These are phyloP conservation scores for Penicillium sp. DNA, from an alignment of 2,329 filamentous ascomycete genomes.

Conservation along the genomic window DNA sequence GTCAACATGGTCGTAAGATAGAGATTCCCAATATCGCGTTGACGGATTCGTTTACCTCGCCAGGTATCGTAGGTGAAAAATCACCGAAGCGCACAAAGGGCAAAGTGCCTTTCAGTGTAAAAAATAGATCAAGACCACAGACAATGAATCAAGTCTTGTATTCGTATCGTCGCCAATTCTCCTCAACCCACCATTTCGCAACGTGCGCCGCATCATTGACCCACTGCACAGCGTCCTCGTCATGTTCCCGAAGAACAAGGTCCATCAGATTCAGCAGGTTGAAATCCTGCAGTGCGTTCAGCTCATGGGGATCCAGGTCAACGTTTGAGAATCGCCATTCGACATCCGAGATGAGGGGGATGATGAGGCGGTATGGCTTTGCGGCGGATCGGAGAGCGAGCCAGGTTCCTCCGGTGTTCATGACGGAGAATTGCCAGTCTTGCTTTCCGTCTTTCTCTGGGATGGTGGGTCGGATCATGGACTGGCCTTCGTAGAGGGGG, in stretches of 20 bases:
- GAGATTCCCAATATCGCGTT: no score
- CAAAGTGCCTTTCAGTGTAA: neutral
- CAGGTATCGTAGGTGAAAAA: neutral
- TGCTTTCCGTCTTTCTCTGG: conserved; percentile 36
- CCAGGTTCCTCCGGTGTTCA: conserved; percentile 50
- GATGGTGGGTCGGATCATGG: conserved; percentile 46
- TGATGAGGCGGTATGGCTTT: conserved; percentile 70
- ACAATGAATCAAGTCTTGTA: conserved; percentile 8
- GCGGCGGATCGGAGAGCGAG: conserved; percentile 71
- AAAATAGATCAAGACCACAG: neutral
- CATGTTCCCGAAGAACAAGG: conserved; percentile 27
- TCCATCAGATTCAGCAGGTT: conserved; percentile 29
- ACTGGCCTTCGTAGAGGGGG: conserved; percentile 51
- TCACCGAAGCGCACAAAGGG: neutral
- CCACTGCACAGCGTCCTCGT: conserved; percentile 40
- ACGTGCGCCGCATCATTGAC: conserved; percentile 39
- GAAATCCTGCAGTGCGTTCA: conserved; percentile 35
- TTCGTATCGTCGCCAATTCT: conserved; percentile 30
- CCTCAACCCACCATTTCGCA: conserved; percentile 42
- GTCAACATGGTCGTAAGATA: no score
- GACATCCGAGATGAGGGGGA: conserved; percentile 76
- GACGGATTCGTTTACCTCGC: no score
- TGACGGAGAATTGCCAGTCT: conserved; percentile 37
- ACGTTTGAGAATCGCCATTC: conserved; percentile 39
- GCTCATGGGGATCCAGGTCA: conserved; percentile 37